Evolutionary conservation across 106 monocot species (phyloP).

Genomic region (Platanthera guangdongensis): DNA sequence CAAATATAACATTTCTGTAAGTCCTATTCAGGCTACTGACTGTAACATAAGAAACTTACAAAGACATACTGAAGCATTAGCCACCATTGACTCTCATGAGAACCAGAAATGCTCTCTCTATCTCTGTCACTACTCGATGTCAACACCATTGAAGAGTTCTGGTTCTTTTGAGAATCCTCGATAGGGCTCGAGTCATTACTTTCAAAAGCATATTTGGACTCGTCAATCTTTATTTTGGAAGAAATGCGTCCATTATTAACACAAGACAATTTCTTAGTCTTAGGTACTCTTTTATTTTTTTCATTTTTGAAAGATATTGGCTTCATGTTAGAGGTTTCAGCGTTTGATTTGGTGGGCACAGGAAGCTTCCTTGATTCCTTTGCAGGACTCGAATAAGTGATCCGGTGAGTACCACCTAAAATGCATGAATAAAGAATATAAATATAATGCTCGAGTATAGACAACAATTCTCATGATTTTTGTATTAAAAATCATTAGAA

Average conservation of each 20-base stretch:
- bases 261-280: constrained; percentile 1
- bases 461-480: too few relatives aligned
- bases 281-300: not conserved
- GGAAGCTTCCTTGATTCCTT: not conserved
- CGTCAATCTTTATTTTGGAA: not conserved
- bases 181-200: not conserved
- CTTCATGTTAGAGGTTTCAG: not conserved
- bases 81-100: constrained; percentile 39
- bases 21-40: too few relatives aligned
- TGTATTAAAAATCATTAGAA: too few relatives aligned
- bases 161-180: too few relatives aligned
- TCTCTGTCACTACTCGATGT: constrained; percentile 1
- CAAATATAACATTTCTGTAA: too few relatives aligned
- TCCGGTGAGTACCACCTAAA: constrained; percentile 36
- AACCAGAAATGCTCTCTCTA: constrained; percentile 3
- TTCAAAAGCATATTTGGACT: not conserved
- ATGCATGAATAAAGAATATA: constrained; percentile 16
- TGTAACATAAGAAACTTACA: constrained; percentile 24
- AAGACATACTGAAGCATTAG: constrained; percentile 45
- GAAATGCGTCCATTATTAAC: not conserved
- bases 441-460: too few relatives aligned
- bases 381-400: not conserved
- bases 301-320: not conserved
- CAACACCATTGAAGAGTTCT: too few relatives aligned
- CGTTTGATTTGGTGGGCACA: not conserved